Conservation (phyloP, 306 rosid species). For the Neltuma alba region DNA sequence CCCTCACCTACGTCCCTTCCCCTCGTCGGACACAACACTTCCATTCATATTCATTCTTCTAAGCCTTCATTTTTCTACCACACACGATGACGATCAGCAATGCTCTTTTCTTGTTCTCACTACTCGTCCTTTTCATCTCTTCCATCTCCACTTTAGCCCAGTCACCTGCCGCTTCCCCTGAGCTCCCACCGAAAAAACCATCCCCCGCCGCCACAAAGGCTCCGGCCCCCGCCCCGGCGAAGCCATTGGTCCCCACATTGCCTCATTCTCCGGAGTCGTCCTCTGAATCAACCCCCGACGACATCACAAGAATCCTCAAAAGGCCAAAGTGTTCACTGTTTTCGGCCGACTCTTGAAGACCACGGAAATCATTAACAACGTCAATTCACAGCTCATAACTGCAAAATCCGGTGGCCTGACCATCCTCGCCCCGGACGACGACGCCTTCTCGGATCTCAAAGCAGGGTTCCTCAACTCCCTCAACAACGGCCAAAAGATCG, state of each 20-base stretch:
- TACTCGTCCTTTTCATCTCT: conserved; percentile 21
- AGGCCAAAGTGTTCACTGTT: conserved; percentile 38
- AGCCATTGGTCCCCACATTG: conserved; percentile 42
- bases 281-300: conserved; percentile 38
- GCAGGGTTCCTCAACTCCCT: conserved; percentile 45
- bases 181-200: not conserved
- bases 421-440: conserved; percentile 36
- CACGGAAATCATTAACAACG: conserved; percentile 38
- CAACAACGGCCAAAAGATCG: conserved; percentile 35
- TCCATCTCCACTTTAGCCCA: conserved; percentile 13
- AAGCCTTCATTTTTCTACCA: not conserved
- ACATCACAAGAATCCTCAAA: conserved; percentile 41
- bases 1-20: not conserved
- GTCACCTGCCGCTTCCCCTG: conserved; percentile 27
- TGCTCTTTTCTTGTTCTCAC: conserved; percentile 14
- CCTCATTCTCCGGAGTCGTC: conserved; percentile 34
- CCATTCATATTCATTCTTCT: not conserved
- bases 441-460: conserved; percentile 39
- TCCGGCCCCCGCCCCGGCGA: conserved; percentile 31
- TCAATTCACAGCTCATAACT: conserved; percentile 41
- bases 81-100: conserved; percentile 26
- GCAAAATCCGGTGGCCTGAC: conserved; percentile 33
- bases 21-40: conserved; percentile 10
- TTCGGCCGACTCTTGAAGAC: conserved; percentile 35
- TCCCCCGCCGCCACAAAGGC: conserved; percentile 21